A percentile compares a stretch with the other conserved stretches of the same genome.
phyloP scores from a whole-genome alignment of 2,329 filamentous ascomycete genomes.

The Neurospora sp. region DNA sequence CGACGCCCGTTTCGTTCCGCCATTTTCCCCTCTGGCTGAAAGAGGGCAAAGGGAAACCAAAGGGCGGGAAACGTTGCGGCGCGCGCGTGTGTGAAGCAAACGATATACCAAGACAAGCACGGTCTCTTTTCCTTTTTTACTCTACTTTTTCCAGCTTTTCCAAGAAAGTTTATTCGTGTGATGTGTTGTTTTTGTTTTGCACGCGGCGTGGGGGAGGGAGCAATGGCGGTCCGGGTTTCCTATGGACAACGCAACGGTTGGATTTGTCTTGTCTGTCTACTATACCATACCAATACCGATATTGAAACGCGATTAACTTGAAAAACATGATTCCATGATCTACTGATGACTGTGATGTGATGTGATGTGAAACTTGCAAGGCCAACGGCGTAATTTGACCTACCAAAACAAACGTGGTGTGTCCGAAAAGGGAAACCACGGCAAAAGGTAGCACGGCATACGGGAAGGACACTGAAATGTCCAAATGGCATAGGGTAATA shows the following conservation, averaged over 20 bases:
- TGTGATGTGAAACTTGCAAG: neutral
- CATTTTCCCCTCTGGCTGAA: neutral
- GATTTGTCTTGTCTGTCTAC: neutral
- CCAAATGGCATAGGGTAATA: neutral
- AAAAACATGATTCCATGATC: neutral
- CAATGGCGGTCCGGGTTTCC: neutral
- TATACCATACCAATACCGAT: neutral
- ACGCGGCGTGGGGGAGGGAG: neutral
- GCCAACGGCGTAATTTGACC: neutral
- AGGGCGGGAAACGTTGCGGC: neutral
- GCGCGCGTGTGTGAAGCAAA: neutral
- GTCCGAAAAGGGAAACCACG: neutral
- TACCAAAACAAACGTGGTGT: neutral
- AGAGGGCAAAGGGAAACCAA: neutral
- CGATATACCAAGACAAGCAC: neutral
- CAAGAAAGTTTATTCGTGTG: neutral
- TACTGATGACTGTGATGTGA: neutral
- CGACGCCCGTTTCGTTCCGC: neutral
- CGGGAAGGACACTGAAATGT: neutral
- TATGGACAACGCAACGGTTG: neutral
- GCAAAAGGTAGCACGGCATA: neutral
- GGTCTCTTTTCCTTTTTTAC: neutral
- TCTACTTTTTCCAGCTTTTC: neutral
- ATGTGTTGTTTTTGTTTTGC: neutral
- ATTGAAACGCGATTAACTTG: neutral